A percentile compares a stretch with the other conserved stretches of the same genome.
These are phyloP conservation scores for Pontederia paniculata DNA, from an alignment of 176 grass and related monocot genomes.

Conservation along the genomic window DNA sequence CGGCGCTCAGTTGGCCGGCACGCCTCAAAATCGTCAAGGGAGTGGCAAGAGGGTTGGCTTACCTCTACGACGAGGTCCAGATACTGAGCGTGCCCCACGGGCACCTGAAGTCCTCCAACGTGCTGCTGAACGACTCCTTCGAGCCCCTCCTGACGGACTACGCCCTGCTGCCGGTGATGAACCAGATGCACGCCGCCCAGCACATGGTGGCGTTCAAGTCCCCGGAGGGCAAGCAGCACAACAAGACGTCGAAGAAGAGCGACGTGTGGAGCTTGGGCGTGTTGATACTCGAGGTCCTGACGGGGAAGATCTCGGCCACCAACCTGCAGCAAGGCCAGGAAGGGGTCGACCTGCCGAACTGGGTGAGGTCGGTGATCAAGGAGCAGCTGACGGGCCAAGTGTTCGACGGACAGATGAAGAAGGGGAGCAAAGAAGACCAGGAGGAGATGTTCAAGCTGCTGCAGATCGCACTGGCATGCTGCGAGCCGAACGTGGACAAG, in stretches of 20 bases:
- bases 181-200: constrained; percentile 70
- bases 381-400: constrained; percentile 75
- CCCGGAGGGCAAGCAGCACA: constrained; percentile 42
- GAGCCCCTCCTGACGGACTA: constrained; percentile 73
- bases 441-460: constrained; percentile 90
- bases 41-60: constrained; percentile 36
- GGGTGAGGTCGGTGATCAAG: constrained; percentile 70
- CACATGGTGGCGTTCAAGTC: constrained; percentile 42
- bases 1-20: constrained; percentile 37
- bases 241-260: constrained; percentile 49
- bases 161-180: constrained; percentile 65
- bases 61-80: constrained; percentile 79
- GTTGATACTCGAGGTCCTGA: constrained; percentile 63
- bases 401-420: constrained; percentile 54
- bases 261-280: constrained; percentile 96
- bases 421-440: constrained; percentile 25
- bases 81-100: constrained; percentile 84
- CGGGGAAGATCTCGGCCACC: constrained; percentile 67
- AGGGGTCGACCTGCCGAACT: constrained; percentile 46
- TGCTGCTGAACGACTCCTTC: constrained; percentile 40
- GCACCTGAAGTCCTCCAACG: constrained; percentile 82
- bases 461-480: constrained; percentile 70
- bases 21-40: constrained; percentile 67
- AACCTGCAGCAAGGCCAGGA: constrained; percentile 38
- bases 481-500: constrained; percentile 36